Conservation (phyloP, 139 green algal species). For the Micractinium conductrix region DNA sequence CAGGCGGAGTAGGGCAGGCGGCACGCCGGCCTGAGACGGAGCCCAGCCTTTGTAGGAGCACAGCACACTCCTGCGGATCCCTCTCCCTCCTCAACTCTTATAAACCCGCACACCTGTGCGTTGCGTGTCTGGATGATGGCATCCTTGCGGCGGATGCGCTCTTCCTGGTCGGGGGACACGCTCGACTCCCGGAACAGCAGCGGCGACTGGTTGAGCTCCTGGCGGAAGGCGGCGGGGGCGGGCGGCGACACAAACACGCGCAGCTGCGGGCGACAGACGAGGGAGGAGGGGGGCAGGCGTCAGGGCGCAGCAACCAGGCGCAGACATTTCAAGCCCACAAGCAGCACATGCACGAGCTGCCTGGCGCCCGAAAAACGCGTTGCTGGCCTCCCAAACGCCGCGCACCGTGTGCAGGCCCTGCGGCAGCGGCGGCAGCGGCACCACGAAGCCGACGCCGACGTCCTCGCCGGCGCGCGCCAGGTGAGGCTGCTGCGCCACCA, state of each 20-base stretch:
- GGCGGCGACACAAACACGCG: slow-evolving; percentile 49
- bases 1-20: background rate
- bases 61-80: too few relatives aligned
- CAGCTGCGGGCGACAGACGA: slow-evolving; percentile 40
- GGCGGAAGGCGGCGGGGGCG: slow-evolving; percentile 24
- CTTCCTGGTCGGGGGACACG: slow-evolving; percentile 38
- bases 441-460: slow-evolving; percentile 46
- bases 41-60: too few relatives aligned
- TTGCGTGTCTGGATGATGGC: slow-evolving; percentile 66
- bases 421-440: slow-evolving; percentile 49
- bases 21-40: too few relatives aligned
- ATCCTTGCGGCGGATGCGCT: slow-evolving; percentile 59
- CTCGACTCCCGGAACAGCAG: slow-evolving; percentile 56
- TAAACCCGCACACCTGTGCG: slow-evolving; percentile 35
- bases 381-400: too few relatives aligned
- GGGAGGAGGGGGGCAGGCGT: background rate
- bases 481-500: slow-evolving; percentile 25
- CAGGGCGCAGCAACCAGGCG: background rate
- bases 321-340: too few relatives aligned
- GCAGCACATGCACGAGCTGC: background rate
- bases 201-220: slow-evolving; percentile 62
- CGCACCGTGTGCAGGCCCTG: slow-evolving; percentile 52
- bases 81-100: background rate
- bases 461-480: background rate
- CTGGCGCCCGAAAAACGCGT: too few relatives aligned